These are phyloP conservation scores for Claviceps fusiformis DNA, from an alignment of 2,329 filamentous ascomycete species.

Conservation along the genomic window DNA sequence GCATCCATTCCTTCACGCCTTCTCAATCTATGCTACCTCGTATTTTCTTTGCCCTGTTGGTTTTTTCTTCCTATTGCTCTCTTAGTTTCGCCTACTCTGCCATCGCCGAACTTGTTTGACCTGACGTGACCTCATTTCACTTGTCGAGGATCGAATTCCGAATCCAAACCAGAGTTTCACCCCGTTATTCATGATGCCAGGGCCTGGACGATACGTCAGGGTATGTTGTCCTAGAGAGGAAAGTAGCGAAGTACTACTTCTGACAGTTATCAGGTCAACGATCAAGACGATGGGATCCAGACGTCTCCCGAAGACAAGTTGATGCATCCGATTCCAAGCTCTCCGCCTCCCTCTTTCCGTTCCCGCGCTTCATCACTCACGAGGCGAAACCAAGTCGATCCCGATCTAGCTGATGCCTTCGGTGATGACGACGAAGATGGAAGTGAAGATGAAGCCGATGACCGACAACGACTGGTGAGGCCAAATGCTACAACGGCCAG, in stretches of 20 bases:
- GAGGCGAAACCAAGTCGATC: constrained; percentile 42
- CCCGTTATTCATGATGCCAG: constrained; percentile 29
- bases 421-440: constrained; percentile 74
- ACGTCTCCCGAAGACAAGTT: constrained; percentile 17
- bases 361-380: constrained; percentile 56
- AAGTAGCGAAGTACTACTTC: background rate
- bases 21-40: background rate
- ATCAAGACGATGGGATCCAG: constrained; percentile 29
- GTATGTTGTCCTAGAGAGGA: constrained; percentile 23
- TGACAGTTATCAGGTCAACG: constrained; percentile 33
- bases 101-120: background rate
- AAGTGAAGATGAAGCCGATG: constrained; percentile 60
- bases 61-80: background rate
- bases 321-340: constrained; percentile 35
- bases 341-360: constrained; percentile 72
- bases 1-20: background rate
- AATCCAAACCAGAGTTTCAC: background rate
- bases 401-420: constrained; percentile 85
- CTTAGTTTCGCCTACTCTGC: background rate
- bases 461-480: constrained; percentile 76
- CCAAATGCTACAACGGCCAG: constrained; percentile 31
- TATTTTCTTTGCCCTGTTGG: background rate
- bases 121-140: background rate
- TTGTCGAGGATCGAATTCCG: background rate
- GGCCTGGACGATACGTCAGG: constrained; percentile 36